Evolutionary conservation across 306 rosid species (phyloP).

Genomic region (Abrus precatorius): DNA sequence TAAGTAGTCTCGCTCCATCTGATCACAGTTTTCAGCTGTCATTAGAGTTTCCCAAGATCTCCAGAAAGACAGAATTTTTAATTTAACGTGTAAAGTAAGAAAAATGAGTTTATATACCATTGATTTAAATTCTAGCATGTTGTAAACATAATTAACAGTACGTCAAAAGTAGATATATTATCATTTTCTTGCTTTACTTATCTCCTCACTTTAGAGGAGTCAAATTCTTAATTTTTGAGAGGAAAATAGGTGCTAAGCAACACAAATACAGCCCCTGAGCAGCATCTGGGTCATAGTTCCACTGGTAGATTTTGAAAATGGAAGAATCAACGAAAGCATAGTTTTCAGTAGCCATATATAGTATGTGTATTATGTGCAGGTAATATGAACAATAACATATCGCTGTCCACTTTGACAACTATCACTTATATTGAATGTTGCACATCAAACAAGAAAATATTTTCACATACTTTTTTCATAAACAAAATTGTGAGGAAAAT

Average conservation of each 20-base stretch:
- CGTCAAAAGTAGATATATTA: too few species aligned
- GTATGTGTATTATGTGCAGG: slow-evolving; percentile 43
- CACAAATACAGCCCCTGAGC: background rate
- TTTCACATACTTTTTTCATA: slow-evolving; percentile 26
- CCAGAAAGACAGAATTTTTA: background rate
- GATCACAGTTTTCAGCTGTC: background rate
- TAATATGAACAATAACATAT: slow-evolving; percentile 26
- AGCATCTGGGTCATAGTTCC: background rate
- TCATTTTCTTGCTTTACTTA: too few species aligned
- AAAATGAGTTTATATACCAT: too few species aligned
- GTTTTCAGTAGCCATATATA: slow-evolving; percentile 4
- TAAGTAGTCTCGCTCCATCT: background rate
- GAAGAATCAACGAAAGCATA: slow-evolving; percentile 18
- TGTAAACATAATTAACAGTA: too few species aligned
- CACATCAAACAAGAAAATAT: slow-evolving; percentile 17
- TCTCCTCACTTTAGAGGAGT: too few species aligned
- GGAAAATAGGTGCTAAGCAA: too few species aligned
- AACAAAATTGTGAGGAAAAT: slow-evolving; percentile 60
- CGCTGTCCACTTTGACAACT: slow-evolving; percentile 20
- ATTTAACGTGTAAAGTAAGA: too few species aligned
- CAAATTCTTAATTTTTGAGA: too few species aligned
- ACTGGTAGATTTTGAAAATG: slow-evolving; percentile 3
- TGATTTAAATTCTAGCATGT: too few species aligned
- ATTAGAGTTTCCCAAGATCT: background rate
- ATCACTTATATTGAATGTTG: background rate